phyloP scores from a whole-genome alignment of 75 land plant species.

The Adiantum capillusveneris region DNA sequence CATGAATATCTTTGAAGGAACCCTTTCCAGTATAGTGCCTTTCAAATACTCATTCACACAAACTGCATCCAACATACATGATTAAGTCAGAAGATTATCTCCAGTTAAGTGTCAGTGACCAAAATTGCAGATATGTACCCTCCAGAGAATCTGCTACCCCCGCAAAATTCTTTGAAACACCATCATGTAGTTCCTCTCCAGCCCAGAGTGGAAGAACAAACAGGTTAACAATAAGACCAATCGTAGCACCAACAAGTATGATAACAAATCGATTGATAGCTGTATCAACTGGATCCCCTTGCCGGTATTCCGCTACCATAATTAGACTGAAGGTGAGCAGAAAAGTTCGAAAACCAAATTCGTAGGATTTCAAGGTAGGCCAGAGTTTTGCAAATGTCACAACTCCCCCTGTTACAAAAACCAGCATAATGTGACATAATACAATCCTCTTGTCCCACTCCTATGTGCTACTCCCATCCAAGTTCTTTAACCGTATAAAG shows the following conservation, averaged over 20 bases:
- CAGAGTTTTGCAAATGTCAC: constrained; percentile 45
- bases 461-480: too few relatives aligned
- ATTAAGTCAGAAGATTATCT: background rate
- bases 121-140: background rate
- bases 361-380: constrained; percentile 65
- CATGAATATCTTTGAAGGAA: constrained; percentile 60
- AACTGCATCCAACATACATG: constrained; percentile 23
- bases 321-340: constrained; percentile 69
- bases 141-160: constrained; percentile 47
- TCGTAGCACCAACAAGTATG: constrained; percentile 59
- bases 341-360: constrained; percentile 75
- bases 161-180: constrained; percentile 51
- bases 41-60: constrained; percentile 53
- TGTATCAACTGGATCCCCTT: constrained; percentile 43
- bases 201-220: constrained; percentile 78
- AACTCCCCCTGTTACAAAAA: constrained; percentile 22
- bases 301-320: constrained; percentile 61
- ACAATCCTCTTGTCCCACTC: background rate
- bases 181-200: constrained; percentile 75
- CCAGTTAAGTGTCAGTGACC: too few relatives aligned
- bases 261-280: constrained; percentile 55
- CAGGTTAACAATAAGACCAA: constrained; percentile 47
- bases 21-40: constrained; percentile 48
- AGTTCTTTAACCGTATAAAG: too few relatives aligned
- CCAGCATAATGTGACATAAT: background rate